Evolutionary conservation across 2,329 filamentous ascomycete species (phyloP).

Genomic region (Botrytis hyacinthi): DNA sequence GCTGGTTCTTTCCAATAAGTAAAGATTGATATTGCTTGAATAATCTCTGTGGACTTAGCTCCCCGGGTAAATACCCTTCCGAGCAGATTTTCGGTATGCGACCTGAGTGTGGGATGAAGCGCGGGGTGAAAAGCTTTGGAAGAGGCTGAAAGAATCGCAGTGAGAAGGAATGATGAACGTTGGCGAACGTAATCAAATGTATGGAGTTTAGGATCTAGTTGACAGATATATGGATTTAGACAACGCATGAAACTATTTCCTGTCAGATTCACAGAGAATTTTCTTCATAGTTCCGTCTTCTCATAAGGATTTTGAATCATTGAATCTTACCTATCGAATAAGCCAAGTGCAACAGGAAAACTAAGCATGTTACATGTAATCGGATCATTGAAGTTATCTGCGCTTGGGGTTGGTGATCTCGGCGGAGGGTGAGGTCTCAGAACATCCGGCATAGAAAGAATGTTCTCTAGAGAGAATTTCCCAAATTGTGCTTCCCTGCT

Average conservation of each 20-base stretch:
- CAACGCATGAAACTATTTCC: constrained; percentile 40
- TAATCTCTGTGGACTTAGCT: constrained; percentile 42
- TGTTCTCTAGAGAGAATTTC: constrained; percentile 40
- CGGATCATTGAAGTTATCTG: constrained; percentile 34
- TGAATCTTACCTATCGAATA: constrained; percentile 34
- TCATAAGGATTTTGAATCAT: too few species aligned
- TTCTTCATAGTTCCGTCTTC: background rate
- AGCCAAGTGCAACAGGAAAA: constrained; percentile 35
- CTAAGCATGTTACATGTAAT: constrained; percentile 35
- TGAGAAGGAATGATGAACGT: constrained; percentile 42
- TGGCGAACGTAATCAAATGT: constrained; percentile 41
- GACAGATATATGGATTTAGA: constrained; percentile 44
- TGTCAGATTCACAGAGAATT: background rate
- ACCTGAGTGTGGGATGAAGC: constrained; percentile 35
- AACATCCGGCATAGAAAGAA: constrained; percentile 32
- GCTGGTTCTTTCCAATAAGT: constrained; percentile 47
- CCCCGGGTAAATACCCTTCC: constrained; percentile 38
- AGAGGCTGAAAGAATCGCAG: constrained; percentile 39
- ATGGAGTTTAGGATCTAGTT: constrained; percentile 42
- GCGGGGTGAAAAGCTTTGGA: constrained; percentile 42
- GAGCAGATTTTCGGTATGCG: constrained; percentile 39
- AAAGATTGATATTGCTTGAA: constrained; percentile 42
- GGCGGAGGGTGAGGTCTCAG: background rate
- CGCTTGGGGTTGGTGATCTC: constrained; percentile 1
- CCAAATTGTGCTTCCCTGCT: constrained; percentile 40